A percentile compares a stretch with the other conserved stretches of the same genome.
Evolutionary conservation across 129 eudicot genomes (phyloP).

Genomic region (Tagetes erecta): DNA sequence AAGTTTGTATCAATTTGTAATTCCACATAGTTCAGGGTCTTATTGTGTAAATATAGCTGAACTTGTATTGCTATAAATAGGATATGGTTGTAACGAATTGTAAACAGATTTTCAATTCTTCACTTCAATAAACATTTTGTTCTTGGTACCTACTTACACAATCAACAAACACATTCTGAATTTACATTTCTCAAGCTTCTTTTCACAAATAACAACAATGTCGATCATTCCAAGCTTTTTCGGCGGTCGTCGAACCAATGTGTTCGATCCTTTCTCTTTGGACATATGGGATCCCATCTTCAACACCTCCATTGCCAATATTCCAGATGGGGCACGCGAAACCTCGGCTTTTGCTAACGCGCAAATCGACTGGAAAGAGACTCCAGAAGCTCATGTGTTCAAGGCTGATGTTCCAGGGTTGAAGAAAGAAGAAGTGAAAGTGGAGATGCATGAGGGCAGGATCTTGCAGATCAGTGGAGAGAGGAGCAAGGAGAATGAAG

Average conservation of each 20-base stretch:
- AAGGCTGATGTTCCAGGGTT: slow-evolving; percentile 48
- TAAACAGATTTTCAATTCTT: too few relatives aligned
- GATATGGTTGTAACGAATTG: too few relatives aligned
- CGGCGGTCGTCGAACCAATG: slow-evolving; percentile 38
- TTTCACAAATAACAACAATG: slow-evolving; percentile 26
- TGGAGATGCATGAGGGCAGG: slow-evolving; percentile 41
- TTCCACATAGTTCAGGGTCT: too few relatives aligned
- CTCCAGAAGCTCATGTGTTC: slow-evolving; percentile 40
- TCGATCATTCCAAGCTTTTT: slow-evolving; percentile 54
- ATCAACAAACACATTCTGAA: not conserved
- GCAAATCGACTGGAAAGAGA: slow-evolving; percentile 41
- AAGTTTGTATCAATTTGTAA: too few relatives aligned
- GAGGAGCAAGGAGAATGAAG: slow-evolving; percentile 34
- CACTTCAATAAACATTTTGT: too few relatives aligned
- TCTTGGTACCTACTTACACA: too few relatives aligned
- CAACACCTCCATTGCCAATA: slow-evolving; percentile 14
- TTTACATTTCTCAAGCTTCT: not conserved
- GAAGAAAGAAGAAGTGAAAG: slow-evolving; percentile 45
- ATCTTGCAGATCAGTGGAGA: slow-evolving; percentile 43
- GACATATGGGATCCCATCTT: slow-evolving; percentile 36
- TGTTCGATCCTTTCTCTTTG: slow-evolving; percentile 35
- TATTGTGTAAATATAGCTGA: too few relatives aligned
- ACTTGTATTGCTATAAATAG: too few relatives aligned
- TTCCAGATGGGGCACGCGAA: slow-evolving; percentile 16
- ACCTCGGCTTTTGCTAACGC: slow-evolving; percentile 24